phyloP scores from a whole-genome alignment of 306 rosid genomes.

The Citrullus mucosospermus region DNA sequence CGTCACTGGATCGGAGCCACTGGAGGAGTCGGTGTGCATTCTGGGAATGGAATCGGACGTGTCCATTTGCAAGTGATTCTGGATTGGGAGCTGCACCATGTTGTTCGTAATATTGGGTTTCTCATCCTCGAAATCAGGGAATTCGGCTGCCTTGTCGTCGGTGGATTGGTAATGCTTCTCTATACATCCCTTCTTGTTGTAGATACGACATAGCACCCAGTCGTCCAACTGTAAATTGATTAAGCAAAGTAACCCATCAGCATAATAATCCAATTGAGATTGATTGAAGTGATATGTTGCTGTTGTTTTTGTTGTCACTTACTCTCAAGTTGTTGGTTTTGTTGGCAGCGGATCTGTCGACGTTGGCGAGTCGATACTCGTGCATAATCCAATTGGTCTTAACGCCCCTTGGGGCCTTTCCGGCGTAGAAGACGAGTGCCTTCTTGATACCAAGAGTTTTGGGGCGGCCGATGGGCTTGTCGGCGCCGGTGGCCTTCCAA shows the following conservation, averaged over 20 bases:
- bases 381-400: slow-evolving; percentile 99
- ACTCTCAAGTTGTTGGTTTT: slow-evolving; percentile 56
- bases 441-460: slow-evolving; percentile 76
- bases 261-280: neutral
- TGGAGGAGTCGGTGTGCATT: slow-evolving; percentile 52
- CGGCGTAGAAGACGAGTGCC: slow-evolving; percentile 80
- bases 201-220: slow-evolving; percentile 87
- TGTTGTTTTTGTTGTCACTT: neutral
- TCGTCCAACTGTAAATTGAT: slow-evolving; percentile 63
- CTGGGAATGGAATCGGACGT: slow-evolving; percentile 49
- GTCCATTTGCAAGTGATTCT: slow-evolving; percentile 34
- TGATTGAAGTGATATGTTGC: neutral
- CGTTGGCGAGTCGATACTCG: slow-evolving; percentile 92
- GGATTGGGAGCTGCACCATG: neutral
- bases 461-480: slow-evolving; percentile 81
- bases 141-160: slow-evolving; percentile 10
- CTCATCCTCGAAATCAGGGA: slow-evolving; percentile 34
- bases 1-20: slow-evolving; percentile 65
- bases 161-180: slow-evolving; percentile 30
- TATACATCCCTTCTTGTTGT: slow-evolving; percentile 75
- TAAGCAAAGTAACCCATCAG: neutral
- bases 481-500: slow-evolving; percentile 98
- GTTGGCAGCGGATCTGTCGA: slow-evolving; percentile 67
- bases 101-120: slow-evolving; percentile 33
- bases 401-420: slow-evolving; percentile 77